Evolutionary conservation across 257 asterid species (phyloP).

Genomic region (Apocynum venetum): DNA sequence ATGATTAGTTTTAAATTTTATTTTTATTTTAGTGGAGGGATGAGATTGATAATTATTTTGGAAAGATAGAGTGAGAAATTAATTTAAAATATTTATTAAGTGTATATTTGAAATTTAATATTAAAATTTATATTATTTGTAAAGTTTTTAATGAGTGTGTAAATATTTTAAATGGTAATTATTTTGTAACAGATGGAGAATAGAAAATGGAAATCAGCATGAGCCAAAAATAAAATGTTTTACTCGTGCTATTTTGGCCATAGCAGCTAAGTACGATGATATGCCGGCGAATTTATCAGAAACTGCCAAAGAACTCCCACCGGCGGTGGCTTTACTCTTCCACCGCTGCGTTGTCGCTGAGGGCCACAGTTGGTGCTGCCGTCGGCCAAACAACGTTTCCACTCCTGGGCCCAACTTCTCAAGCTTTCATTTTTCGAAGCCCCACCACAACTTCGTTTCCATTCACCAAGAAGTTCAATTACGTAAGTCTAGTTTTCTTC

Average conservation of each 20-base stretch:
- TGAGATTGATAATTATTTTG: no score
- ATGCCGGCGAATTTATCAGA: constrained; percentile 44
- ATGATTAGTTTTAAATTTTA: no score
- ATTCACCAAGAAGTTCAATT: constrained; percentile 12
- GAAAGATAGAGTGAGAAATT: no score
- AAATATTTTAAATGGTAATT: no score
- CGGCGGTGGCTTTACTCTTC: constrained; percentile 39
- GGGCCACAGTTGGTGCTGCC: constrained; percentile 21
- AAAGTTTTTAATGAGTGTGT: no score
- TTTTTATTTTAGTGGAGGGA: no score
- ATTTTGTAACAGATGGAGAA: no score
- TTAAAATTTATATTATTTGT: no score
- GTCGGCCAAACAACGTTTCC: constrained; percentile 11
- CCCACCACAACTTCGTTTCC: constrained; percentile 32
- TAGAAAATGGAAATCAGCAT: neutral
- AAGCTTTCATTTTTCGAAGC: constrained; percentile 22
- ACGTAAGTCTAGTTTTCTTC: constrained; percentile 27
- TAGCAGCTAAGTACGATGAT: constrained; percentile 32
- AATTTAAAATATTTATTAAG: no score
- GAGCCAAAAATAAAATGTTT: neutral
- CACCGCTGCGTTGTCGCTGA: constrained; percentile 26
- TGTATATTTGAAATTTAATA: no score
- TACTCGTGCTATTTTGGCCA: neutral
- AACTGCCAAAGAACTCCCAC: constrained; percentile 29
- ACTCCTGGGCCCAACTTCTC: constrained; percentile 20